Evolutionary conservation across 2,329 filamentous ascomycete species (phyloP), one percentile per base, ranked within the genome.

Genomic region (Amesomyces nigricolor): DNA sequence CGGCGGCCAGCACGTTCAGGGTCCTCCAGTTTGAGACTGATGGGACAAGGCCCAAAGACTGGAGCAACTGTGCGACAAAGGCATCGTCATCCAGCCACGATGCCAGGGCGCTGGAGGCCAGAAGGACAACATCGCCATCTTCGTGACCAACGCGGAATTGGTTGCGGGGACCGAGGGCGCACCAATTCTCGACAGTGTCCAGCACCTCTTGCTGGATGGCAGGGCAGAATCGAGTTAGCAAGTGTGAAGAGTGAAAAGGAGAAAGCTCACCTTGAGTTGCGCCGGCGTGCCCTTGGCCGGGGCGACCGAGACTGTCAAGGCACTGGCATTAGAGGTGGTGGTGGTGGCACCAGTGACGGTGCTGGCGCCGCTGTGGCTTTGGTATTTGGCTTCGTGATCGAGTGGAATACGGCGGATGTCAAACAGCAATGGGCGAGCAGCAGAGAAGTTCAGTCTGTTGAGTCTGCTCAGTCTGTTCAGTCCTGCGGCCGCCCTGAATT

Each of bases 1-100:
- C 77, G 11, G 78, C 83, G 22, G 72, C 72, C 13, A 86, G 60
- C 7, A 84, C 69, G 58, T 78, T 71, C 35, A 81, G 14, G 2
- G 22, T 16, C n/a, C 22, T 13, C 11, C 6, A 29, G 16, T 4
- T 35, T 2, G 6, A 11, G 2, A 16, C n/a, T 26, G 29, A 26
- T 4, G 35, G 7, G 39, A 4, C 11, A 47, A 40, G 7, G 22
- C 52, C 58, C 16, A 57, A 29, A 6, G 51, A 56, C 47, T 49
- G 47, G 14, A 75, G 62, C 13, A 75, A 54, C 4, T 53, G 51
- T 0, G 67, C 61, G 60, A 75, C 62, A 47, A 75, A 75, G 10
- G 47, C 57, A 9, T 66, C 60, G 54, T 81, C 73, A 8, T 76
- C 72, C 3, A 82, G 65, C 68, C 74, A 76, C 10, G 68, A 67